A percentile compares a stretch with the other conserved stretches of the same genome.
phyloP scores from a whole-genome alignment of 2,329 filamentous ascomycete species.

The Didymella pomorum region DNA sequence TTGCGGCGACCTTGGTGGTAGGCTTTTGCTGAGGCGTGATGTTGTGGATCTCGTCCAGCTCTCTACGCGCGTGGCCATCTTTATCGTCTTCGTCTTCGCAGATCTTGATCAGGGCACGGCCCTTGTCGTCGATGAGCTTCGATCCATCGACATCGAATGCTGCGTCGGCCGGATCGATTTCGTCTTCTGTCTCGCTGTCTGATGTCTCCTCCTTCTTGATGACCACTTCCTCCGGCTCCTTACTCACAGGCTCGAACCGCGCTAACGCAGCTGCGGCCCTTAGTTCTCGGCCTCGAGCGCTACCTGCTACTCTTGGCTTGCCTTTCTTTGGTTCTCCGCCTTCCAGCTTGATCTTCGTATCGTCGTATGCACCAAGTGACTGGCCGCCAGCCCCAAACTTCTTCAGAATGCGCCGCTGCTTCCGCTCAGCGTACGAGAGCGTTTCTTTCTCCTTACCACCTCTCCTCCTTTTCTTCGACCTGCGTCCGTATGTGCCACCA shows the following conservation, averaged over 20 bases:
- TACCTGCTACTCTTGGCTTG: conserved; percentile 77
- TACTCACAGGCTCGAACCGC: conserved; percentile 66
- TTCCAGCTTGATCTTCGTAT: conserved; percentile 71
- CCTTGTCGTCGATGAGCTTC: conserved; percentile 70
- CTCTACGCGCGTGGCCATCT: conserved; percentile 55
- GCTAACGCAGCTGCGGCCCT: conserved; percentile 79
- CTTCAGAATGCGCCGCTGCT: conserved; percentile 74
- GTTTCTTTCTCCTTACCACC: conserved; percentile 54
- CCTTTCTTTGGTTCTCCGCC: conserved; percentile 67
- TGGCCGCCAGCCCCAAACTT: conserved; percentile 79
- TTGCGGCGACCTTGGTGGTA: neutral
- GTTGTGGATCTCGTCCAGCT: conserved; percentile 72
- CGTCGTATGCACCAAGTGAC: conserved; percentile 73
- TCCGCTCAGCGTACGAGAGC: conserved; percentile 73
- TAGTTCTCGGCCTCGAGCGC: conserved; percentile 76
- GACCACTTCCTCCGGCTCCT: conserved; percentile 48
- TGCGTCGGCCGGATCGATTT: conserved; percentile 54
- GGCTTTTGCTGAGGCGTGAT: conserved; percentile 39
- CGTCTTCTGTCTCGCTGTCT: conserved; percentile 49
- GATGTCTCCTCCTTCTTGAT: conserved; percentile 49
- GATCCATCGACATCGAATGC: conserved; percentile 71
- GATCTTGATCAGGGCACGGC: conserved; percentile 72
- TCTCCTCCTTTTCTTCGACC: conserved; percentile 61
- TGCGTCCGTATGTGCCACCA: conserved; percentile 75
- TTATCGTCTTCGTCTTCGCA: conserved; percentile 72